phyloP scores from a whole-genome alignment of 176 grass and related monocot species.

The Musa schizocarpa region DNA sequence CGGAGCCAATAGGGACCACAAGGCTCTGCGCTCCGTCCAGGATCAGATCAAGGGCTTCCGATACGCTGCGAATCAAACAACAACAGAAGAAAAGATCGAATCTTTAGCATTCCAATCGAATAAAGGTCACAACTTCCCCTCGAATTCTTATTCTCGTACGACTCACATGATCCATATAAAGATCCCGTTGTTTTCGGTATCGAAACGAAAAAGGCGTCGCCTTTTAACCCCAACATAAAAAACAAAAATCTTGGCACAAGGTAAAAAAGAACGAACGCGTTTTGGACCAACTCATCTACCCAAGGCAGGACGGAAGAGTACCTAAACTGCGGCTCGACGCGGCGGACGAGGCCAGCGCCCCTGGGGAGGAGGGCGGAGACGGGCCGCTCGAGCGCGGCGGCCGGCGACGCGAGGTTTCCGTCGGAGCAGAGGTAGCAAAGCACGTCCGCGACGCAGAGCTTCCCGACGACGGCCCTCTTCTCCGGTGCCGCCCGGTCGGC shows the following conservation, averaged over 20 bases:
- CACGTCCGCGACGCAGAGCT: conserved; percentile 53
- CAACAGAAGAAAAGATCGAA: background rate
- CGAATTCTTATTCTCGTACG: background rate
- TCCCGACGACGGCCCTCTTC: conserved; percentile 5
- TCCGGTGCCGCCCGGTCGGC: conserved; percentile 30
- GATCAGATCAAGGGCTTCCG: conserved; percentile 66
- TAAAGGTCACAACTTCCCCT: background rate
- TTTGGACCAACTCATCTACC: background rate
- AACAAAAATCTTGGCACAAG: background rate
- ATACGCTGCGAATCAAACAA: conserved; percentile 38
- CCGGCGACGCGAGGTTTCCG: conserved; percentile 33
- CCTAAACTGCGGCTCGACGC: conserved; percentile 57
- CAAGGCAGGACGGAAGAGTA: background rate
- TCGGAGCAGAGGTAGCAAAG: conserved; percentile 66
- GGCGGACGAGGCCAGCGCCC: conserved; percentile 35
- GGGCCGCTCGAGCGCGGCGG: conserved; percentile 36
- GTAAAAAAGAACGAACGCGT: background rate
- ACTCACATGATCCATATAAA: background rate
- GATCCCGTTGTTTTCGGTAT: background rate
- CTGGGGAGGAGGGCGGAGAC: conserved; percentile 54
- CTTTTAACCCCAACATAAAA: background rate
- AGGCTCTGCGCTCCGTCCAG: conserved; percentile 60
- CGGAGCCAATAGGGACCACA: conserved; percentile 41
- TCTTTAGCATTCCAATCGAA: background rate
- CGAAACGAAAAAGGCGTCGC: background rate